phyloP scores from a whole-genome alignment of 1,139 yeast species.

The Suhomyces anneliseae region DNA sequence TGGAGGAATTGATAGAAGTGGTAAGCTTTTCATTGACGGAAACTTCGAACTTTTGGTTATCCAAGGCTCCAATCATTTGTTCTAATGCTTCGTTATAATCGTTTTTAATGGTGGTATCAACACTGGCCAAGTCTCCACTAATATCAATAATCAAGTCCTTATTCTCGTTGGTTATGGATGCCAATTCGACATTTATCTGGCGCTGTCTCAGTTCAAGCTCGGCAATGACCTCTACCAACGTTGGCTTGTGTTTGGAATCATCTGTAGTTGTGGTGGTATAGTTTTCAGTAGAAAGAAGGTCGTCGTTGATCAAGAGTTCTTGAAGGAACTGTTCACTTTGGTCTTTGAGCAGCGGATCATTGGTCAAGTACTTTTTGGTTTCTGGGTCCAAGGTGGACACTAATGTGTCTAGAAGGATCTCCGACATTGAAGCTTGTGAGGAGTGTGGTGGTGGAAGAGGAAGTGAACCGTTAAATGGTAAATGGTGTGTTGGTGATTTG shows the following conservation, averaged over 20 bases:
- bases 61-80: constrained; percentile 16
- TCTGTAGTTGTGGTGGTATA: constrained; percentile 25
- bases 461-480: not conserved
- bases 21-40: constrained; percentile 24
- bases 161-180: constrained; percentile 36
- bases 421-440: constrained; percentile 17
- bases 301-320: constrained; percentile 39
- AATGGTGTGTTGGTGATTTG: not conserved
- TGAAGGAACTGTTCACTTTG: constrained; percentile 19
- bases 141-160: constrained; percentile 44
- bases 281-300: constrained; percentile 41
- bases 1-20: constrained; percentile 26
- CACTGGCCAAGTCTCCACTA: constrained; percentile 30
- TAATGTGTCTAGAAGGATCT: constrained; percentile 22
- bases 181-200: constrained; percentile 31
- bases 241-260: constrained; percentile 18
- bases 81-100: constrained; percentile 27
- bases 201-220: constrained; percentile 41
- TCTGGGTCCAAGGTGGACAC: constrained; percentile 18
- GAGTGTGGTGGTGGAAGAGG: not conserved
- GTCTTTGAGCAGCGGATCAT: constrained; percentile 13
- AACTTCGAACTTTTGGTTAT: constrained; percentile 13
- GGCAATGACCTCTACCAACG: constrained; percentile 48
- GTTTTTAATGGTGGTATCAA: constrained; percentile 22
- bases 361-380: constrained; percentile 13